A percentile compares a stretch with the other conserved stretches of the same genome.
phyloP scores from a whole-genome alignment of 148 eudicot genomes.

The Silene conica region DNA sequence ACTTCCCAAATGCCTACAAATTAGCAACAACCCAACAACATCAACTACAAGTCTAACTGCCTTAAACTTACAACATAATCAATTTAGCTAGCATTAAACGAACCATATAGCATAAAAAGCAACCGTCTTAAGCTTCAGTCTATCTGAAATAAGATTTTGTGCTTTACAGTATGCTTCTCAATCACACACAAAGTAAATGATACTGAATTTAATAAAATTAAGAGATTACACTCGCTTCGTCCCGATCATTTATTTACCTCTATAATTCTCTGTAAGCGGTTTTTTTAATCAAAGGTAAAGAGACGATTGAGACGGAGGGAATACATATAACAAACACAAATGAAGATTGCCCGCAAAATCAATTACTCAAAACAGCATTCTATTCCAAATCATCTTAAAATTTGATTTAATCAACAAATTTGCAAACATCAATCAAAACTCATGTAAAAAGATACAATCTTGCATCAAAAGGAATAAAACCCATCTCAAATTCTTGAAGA shows the following conservation, averaged over 20 bases:
- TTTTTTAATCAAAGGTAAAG: too few species aligned
- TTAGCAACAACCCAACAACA: constrained; percentile 2
- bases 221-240: background rate
- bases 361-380: background rate
- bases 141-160: background rate
- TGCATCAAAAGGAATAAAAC: background rate
- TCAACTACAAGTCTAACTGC: background rate
- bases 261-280: background rate
- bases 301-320: background rate
- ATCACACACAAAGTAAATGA: too few species aligned
- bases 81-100: too few species aligned
- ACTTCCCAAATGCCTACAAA: constrained; percentile 5
- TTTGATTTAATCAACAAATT: background rate
- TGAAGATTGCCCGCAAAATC: background rate
- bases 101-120: background rate
- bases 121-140: too few species aligned
- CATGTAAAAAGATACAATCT: background rate
- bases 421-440: background rate
- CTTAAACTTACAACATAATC: too few species aligned
- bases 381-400: background rate
- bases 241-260: background rate
- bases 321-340: background rate
- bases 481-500: background rate
- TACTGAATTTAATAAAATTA: too few species aligned
- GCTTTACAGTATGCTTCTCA: too few species aligned